Conservation (phyloP, 192 early-diverging fungal species). For the Mortierella claussenii region DNA sequence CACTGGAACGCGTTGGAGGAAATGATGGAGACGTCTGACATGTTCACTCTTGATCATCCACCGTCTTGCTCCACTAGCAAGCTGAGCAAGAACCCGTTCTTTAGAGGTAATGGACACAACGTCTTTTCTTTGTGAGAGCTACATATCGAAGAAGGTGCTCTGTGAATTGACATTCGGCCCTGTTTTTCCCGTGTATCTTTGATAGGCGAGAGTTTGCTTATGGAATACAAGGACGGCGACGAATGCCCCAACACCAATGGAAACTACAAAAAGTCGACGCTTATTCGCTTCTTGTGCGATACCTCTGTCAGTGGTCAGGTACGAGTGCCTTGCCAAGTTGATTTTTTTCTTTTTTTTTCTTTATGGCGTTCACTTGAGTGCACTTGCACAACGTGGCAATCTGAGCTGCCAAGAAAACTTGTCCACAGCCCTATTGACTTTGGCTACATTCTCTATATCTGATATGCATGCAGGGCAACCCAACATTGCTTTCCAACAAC, state of each 20-base stretch:
- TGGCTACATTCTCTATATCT: too few relatives aligned
- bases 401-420: too few relatives aligned
- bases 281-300: conserved; percentile 51
- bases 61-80: conserved; percentile 8
- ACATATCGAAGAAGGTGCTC: neutral
- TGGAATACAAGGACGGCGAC: conserved; percentile 40
- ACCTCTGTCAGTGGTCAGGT: conserved; percentile 43
- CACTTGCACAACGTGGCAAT: too few relatives aligned
- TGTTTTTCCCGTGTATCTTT: conserved; percentile 1
- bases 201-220: conserved; percentile 39
- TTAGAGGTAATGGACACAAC: conserved; percentile 17
- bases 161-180: neutral
- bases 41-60: neutral
- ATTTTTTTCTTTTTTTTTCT: neutral
- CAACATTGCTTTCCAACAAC: conserved; percentile 23
- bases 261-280: conserved; percentile 24
- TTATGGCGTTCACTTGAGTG: neutral
- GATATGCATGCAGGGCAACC: conserved; percentile 39
- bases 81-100: conserved; percentile 38
- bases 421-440: too few relatives aligned
- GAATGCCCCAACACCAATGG: conserved; percentile 16
- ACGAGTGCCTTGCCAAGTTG: neutral
- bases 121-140: neutral
- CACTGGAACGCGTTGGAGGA: too few relatives aligned
- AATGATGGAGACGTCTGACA: neutral